Evolutionary conservation across 768 basidiomycete species (phyloP), one percentile per base, ranked within the genome.

Genomic region (Boletus rubropictus): DNA sequence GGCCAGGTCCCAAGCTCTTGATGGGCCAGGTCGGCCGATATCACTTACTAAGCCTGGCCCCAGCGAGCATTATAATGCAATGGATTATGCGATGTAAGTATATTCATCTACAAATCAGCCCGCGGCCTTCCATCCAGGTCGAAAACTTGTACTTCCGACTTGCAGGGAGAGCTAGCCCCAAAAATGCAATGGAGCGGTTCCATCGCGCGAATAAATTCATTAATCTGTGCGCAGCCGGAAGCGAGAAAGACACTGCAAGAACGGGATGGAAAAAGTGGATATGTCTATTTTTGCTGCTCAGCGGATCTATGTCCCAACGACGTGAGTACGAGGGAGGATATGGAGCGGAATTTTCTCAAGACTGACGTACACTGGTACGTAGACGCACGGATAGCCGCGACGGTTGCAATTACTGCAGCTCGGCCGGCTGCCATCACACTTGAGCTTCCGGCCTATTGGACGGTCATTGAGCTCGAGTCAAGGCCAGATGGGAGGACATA

Each of bases 351-450:
- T 41, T 22, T 46, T 51, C 46, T 53, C 44, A 12, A 43, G 22
- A 21, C 25, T 43, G 41, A 71, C 82, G 67, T 70, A 84, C 82
- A 86, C 85, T 49, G 85, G 80, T 18, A 70, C 58, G 60, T 86
- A 87, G 37, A 59, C 55, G 56, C 85, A 87, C 2, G 78, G 74
- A 51, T 72, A 73, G 20, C 73, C 72, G 29, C 85, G 75, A 48
- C 73, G 73, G 57, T 77, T 71, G 63, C 85, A 87, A 58, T 86
- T 85, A 28, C 69, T 71, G 61, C 85, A 87, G 29, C 76, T 75
- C 3, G 82, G 82, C 24, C 75, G 74, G 42, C 61, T 54, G 12
- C 85, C 85, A 54, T 86, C 82, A 59, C 85, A 87, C 65, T 86
- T 86, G 45, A 87, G 62, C 63, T 86, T 86, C 50, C 84, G 73